phyloP scores from a whole-genome alignment of 2,329 filamentous ascomycete species.

The Fusarium sp. region DNA sequence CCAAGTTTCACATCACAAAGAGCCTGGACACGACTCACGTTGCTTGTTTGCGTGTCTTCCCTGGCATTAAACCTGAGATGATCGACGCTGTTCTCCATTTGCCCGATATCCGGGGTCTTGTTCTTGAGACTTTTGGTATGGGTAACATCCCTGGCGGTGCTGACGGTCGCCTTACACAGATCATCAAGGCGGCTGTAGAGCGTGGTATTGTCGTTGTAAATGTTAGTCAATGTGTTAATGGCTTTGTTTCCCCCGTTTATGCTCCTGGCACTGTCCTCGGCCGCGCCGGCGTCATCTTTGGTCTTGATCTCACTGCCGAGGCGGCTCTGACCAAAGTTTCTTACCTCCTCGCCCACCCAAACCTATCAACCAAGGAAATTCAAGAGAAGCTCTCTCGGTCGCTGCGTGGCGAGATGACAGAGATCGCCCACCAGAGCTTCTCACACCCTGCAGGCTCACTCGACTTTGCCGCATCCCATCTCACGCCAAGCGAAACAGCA shows the following conservation, averaged over 20 bases:
- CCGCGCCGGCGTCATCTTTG: slow-evolving; percentile 87
- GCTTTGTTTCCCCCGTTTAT: slow-evolving; percentile 83
- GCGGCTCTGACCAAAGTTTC: slow-evolving; percentile 92
- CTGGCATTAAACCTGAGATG: slow-evolving; percentile 94
- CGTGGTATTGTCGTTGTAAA: slow-evolving; percentile 90
- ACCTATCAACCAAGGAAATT: slow-evolving; percentile 74
- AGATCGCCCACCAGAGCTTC: slow-evolving; percentile 79
- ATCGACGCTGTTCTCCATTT: slow-evolving; percentile 84
- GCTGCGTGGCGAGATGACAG: slow-evolving; percentile 87
- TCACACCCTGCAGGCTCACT: slow-evolving; percentile 75
- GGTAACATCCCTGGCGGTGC: slow-evolving; percentile 89
- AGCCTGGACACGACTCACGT: slow-evolving; percentile 89
- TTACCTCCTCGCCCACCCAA: slow-evolving; percentile 80
- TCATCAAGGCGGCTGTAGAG: slow-evolving; percentile 81
- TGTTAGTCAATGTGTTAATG: slow-evolving; percentile 87
- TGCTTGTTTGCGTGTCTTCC: slow-evolving; percentile 89
- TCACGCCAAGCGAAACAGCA: slow-evolving; percentile 70
- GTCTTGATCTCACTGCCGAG: slow-evolving; percentile 89
- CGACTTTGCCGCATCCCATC: slow-evolving; percentile 58
- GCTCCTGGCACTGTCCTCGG: slow-evolving; percentile 83
- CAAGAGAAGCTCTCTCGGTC: slow-evolving; percentile 78
- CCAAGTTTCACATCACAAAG: slow-evolving; percentile 79
- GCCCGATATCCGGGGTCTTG: slow-evolving; percentile 82
- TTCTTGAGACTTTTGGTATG: slow-evolving; percentile 93
- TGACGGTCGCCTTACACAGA: slow-evolving; percentile 82